A percentile compares a stretch with the other conserved stretches of the same genome.
These are phyloP conservation scores for Rhododendron henanense DNA, from an alignment of 148 eudicot genomes.

Conservation along the genomic window DNA sequence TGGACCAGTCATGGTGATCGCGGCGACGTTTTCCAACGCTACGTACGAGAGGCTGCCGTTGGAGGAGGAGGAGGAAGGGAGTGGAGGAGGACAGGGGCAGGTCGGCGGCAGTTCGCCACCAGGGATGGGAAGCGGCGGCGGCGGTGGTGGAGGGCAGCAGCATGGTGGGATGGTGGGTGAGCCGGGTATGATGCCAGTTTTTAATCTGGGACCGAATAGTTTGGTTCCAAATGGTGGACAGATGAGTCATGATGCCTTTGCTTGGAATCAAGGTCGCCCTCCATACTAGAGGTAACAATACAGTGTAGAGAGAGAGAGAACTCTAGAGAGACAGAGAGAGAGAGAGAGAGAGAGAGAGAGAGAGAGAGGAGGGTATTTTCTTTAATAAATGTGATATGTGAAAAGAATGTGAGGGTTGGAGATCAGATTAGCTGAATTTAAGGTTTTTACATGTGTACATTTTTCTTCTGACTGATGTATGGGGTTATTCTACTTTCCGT, in stretches of 20 bases:
- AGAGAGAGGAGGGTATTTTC: not conserved
- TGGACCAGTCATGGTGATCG: slow-evolving; percentile 62
- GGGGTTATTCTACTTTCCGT: not conserved
- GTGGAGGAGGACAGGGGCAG: slow-evolving; percentile 14
- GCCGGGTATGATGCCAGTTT: slow-evolving; percentile 23
- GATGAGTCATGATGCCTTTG: slow-evolving; percentile 36
- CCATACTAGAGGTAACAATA: slow-evolving; percentile 25
- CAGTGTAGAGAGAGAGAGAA: not conserved
- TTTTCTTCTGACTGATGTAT: not conserved
- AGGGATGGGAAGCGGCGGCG: slow-evolving; percentile 11
- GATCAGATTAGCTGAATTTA: not conserved
- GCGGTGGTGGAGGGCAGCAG: slow-evolving; percentile 16
- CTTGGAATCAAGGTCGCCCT: slow-evolving; percentile 33
- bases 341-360: not conserved
- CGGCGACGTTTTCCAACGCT: slow-evolving; percentile 60
- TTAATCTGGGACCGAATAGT: slow-evolving; percentile 21
- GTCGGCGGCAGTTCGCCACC: slow-evolving; percentile 24
- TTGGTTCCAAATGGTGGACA: slow-evolving; percentile 31
- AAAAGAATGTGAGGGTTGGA: not conserved
- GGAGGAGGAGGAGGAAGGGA: slow-evolving; percentile 43
- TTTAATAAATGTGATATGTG: not conserved
- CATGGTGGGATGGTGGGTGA: slow-evolving; percentile 17
- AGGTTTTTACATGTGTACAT: slow-evolving; percentile 1
- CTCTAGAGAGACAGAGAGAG: not conserved
- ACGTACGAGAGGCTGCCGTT: slow-evolving; percentile 59